phyloP scores from a whole-genome alignment of 345 rosid species.

The Arabidopsis suecica region DNA sequence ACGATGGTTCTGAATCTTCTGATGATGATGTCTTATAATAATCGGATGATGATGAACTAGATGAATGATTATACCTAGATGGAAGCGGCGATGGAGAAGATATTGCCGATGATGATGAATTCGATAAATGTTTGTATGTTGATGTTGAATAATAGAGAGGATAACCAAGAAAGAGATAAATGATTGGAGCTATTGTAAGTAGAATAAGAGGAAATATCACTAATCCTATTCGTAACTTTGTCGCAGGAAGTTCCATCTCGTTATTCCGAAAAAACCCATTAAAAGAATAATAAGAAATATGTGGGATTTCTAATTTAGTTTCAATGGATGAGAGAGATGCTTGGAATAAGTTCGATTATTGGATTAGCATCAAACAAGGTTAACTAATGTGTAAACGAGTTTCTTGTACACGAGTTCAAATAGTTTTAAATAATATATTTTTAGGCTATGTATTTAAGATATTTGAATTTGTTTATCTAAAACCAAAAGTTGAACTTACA shows the following conservation, averaged over 20 bases:
- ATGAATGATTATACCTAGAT: background rate
- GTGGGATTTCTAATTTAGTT: background rate
- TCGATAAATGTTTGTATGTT: background rate
- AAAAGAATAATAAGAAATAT: background rate
- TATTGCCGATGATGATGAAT: background rate
- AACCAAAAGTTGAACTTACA: background rate
- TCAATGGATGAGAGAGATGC: slow-evolving; percentile 37
- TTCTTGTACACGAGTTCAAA: background rate
- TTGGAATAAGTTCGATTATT: slow-evolving; percentile 15
- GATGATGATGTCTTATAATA: background rate
- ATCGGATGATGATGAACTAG: slow-evolving; percentile 8
- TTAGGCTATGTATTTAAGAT: too few species aligned
- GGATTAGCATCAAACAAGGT: slow-evolving; percentile 40
- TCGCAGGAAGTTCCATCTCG: slow-evolving; percentile 30
- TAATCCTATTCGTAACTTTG: slow-evolving; percentile 34
- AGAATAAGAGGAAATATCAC: slow-evolving; percentile 31
- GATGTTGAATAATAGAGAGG: slow-evolving; percentile 24
- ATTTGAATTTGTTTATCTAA: background rate
- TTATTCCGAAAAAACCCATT: background rate
- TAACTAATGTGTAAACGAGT: background rate
- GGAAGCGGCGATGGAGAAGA: too few species aligned
- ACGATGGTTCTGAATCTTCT: background rate
- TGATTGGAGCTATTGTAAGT: slow-evolving; percentile 36
- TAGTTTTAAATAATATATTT: too few species aligned
- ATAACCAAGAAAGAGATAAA: slow-evolving; percentile 30